phyloP scores from a whole-genome alignment of 352 stramenopile species.

The Blastocystis sp. region DNA sequence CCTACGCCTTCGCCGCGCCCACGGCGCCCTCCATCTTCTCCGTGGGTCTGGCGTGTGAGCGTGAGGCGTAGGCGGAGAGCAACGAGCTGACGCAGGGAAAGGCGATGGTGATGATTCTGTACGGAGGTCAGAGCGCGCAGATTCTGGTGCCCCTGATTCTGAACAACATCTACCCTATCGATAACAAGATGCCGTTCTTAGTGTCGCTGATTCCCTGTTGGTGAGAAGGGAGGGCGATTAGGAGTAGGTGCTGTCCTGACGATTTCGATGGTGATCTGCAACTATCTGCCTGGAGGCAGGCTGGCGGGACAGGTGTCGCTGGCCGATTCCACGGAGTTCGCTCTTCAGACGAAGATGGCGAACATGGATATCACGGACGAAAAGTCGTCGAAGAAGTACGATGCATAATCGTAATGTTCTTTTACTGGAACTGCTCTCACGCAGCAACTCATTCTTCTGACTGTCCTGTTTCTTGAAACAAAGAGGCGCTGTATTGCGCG shows the following conservation, averaged over 20 bases:
- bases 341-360: conserved; percentile 35
- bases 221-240: background rate
- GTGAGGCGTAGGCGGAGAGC: conserved; percentile 62
- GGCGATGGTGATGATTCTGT: conserved; percentile 35
- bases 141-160: conserved; percentile 46
- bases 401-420: background rate
- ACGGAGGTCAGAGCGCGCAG: conserved; percentile 50
- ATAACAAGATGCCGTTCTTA: conserved; percentile 65
- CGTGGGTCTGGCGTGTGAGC: background rate
- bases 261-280: conserved; percentile 58
- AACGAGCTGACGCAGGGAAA: conserved; percentile 55
- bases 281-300: conserved; percentile 51
- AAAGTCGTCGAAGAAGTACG: conserved; percentile 7
- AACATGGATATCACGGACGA: background rate
- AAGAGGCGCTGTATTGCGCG: background rate
- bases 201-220: conserved; percentile 20
- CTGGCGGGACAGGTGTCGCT: conserved; percentile 49
- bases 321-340: conserved; percentile 47
- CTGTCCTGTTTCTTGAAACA: conserved; percentile 45
- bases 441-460: background rate
- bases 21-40: conserved; percentile 35
- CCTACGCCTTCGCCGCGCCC: conserved; percentile 63
- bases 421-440: background rate
- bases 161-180: conserved; percentile 65
- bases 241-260: conserved; percentile 27